Base-by-base conservation (phyloP, 306 rosid species). In the Pyrus betulifolia region DNA sequence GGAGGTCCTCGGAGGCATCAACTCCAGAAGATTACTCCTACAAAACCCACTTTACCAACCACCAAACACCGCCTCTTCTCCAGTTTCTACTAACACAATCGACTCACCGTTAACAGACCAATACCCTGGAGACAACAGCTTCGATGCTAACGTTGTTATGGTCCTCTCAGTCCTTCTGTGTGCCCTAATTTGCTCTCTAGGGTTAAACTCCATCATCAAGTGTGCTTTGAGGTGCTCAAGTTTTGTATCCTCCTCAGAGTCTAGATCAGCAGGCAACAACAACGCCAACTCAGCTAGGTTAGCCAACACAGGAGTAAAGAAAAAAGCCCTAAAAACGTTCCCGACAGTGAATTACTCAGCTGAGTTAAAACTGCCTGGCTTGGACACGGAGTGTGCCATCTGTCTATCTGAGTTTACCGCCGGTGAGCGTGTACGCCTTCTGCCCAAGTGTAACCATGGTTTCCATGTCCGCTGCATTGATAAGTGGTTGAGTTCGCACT, bases 141-240 rank as follows among this genome's bases (percentile, higher is more conserved):
- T 96, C 33, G 96, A 96, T 78, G 90, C 97, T 5, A 96, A 92
- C 54, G 93, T 96, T 25, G 91, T 96, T 0, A 91, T 96, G 99
- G 99, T 96, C 54, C 98, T 96, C 59, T 92, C 96, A 27, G 96
- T 96, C 74, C 89, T 96, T 55, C 28, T 96, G 10, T 96, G 96
- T 66, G 98, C 99, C 18, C 85, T 96, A 0, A 87, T 96, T 5
- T 92, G 97, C 77, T 96, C 99, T 0, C 81, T 96, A 15, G 96
- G 97, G 1, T 71, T 96, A 28, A 96, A 96, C 84, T 89, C 98
- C 78, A 86, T 96, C 77, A 87, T 91, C 38, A 82, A 95, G 75
- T 96, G 98, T 63, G 94, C 89, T 27, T 74, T 92, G n/a, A 87
- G 83, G 61, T 92, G 97, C 78, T 91, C 96, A 1, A 83, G 33